Conservation (phyloP, 768 basidiomycete genomes). For the Rhizopogon rudus region DNA sequence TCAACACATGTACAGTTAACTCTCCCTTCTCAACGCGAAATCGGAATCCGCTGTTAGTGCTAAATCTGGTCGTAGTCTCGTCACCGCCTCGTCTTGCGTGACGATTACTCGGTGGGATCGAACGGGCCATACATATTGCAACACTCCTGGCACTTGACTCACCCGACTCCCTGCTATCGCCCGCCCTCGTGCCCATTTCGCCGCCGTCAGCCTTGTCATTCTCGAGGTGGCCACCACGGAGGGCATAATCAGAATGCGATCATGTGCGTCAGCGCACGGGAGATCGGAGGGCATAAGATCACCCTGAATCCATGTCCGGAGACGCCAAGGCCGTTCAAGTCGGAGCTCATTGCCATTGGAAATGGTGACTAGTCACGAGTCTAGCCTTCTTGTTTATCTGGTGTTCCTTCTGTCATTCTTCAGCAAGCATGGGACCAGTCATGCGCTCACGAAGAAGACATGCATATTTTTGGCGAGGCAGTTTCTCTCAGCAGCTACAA, state of each 20-base stretch:
- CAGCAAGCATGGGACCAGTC: background rate
- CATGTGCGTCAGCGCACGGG: conserved; percentile 23
- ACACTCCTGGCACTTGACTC: background rate
- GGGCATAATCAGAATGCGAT: conserved; percentile 33
- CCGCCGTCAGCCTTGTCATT: conserved; percentile 68
- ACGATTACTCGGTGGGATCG: too few species aligned
- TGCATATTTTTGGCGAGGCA: background rate
- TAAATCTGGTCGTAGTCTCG: too few species aligned
- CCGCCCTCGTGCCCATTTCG: conserved; percentile 68
- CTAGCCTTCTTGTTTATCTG: background rate
- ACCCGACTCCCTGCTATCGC: background rate
- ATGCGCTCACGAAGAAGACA: background rate
- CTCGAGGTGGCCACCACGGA: conserved; percentile 58
- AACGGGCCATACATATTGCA: background rate
- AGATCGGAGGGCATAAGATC: conserved; percentile 50
- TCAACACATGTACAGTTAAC: too few species aligned
- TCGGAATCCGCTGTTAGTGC: too few species aligned
- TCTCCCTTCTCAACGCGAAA: too few species aligned
- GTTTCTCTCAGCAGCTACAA: background rate
- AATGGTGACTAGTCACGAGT: background rate
- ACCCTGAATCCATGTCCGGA: conserved; percentile 58
- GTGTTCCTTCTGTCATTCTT: background rate
- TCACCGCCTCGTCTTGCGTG: too few species aligned
- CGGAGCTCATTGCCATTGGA: conserved; percentile 54
- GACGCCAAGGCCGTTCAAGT: conserved; percentile 62